Evolutionary conservation across 129 eudicot genomes (phyloP).

Genomic region (Deinandra increscens): DNA sequence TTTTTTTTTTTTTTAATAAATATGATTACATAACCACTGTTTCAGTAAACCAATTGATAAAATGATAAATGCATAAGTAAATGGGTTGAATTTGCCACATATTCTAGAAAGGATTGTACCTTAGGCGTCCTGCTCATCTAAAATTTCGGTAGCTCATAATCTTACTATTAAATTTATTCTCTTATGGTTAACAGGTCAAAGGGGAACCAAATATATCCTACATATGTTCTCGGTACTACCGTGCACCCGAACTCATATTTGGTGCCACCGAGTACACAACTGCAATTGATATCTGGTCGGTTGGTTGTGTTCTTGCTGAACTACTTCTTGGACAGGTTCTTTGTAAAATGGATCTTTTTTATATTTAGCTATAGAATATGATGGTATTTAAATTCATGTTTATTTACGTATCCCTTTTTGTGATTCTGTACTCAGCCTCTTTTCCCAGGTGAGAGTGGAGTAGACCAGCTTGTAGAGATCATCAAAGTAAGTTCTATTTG

Average conservation of each 20-base stretch:
- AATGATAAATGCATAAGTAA: neutral
- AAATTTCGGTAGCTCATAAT: neutral
- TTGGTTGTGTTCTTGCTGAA: constrained; percentile 64
- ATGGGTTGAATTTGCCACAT: neutral
- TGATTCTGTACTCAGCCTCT: constrained; percentile 43
- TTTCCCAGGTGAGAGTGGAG: constrained; percentile 72
- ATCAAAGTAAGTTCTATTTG: constrained; percentile 42
- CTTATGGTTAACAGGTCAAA: constrained; percentile 44
- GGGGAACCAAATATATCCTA: constrained; percentile 59
- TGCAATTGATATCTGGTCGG: constrained; percentile 70
- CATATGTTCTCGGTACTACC: constrained; percentile 58
- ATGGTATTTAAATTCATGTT: neutral
- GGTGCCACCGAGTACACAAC: constrained; percentile 62
- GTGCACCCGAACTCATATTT: constrained; percentile 62
- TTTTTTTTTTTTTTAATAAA: too few relatives aligned
- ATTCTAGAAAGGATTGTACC: neutral
- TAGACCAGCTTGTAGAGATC: constrained; percentile 65
- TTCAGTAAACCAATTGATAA: too few relatives aligned
- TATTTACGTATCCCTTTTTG: neutral
- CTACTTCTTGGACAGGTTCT: constrained; percentile 69
- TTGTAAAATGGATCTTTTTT: neutral
- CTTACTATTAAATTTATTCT: neutral
- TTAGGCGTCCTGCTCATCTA: neutral
- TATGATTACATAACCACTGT: too few relatives aligned
- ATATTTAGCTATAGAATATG: constrained; percentile 3